phyloP scores from a whole-genome alignment of 2,329 filamentous ascomycete species.

The Alternaria incomplexa region DNA sequence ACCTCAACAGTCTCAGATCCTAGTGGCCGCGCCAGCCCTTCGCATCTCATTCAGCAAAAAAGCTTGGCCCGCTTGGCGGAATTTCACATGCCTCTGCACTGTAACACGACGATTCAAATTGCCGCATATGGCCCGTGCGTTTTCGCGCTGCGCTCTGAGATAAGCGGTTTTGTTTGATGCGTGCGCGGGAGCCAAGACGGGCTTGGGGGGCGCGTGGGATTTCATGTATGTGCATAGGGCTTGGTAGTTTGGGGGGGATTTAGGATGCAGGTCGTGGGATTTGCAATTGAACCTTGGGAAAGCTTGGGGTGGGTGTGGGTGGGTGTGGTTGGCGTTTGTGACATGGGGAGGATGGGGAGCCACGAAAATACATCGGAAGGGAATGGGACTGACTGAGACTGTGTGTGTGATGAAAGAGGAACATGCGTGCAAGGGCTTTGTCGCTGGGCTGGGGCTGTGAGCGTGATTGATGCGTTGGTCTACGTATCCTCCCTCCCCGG shows the following conservation, averaged over 20 bases:
- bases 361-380: neutral
- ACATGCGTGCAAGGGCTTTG: neutral
- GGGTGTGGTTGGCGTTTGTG: neutral
- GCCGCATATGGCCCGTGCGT: neutral
- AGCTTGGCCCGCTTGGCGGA: neutral
- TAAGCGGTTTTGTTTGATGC: neutral
- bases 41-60: neutral
- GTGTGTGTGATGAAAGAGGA: neutral
- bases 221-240: neutral
- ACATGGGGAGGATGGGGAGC: neutral
- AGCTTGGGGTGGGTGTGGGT: neutral
- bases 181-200: neutral
- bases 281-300: neutral
- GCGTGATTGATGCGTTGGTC: neutral
- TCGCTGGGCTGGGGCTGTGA: neutral
- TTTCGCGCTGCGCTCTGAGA: neutral
- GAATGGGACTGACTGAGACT: neutral
- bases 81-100: neutral
- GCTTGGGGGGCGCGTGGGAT: neutral
- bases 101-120: neutral
- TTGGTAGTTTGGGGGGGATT: neutral
- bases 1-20: slow-evolving; percentile 8
- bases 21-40: neutral
- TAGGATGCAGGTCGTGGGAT: neutral
- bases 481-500: neutral